A percentile compares a stretch with the other conserved stretches of the same genome.
phyloP scores from a whole-genome alignment of 495 filamentous ascomycete species.

The Parathielavia hyrcaniae region DNA sequence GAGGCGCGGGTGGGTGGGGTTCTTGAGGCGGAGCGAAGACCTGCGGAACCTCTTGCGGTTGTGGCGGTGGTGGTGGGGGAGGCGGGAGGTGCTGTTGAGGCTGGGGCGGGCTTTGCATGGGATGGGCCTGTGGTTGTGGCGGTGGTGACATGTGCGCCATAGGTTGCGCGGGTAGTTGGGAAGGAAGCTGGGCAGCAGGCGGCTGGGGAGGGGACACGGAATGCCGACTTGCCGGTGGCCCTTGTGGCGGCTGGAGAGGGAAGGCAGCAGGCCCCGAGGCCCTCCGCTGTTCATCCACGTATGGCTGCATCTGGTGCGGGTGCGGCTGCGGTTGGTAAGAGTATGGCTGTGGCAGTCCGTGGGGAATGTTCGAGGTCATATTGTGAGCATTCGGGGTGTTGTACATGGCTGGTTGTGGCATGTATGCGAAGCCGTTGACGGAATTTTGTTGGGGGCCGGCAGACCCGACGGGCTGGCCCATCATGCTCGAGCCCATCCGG shows the following conservation, averaged over 20 bases:
- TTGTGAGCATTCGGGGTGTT: slow-evolving; percentile 58
- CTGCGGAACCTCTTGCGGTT: slow-evolving; percentile 40
- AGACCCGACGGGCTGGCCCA: slow-evolving; percentile 52
- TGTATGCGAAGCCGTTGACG: slow-evolving; percentile 75
- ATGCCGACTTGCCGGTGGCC: slow-evolving; percentile 33
- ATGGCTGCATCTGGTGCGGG: slow-evolving; percentile 50
- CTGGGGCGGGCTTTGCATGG: slow-evolving; percentile 37
- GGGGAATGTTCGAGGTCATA: slow-evolving; percentile 43
- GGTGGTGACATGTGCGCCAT: slow-evolving; percentile 34
- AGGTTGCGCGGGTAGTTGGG: slow-evolving; percentile 35
- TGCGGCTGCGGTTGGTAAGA: slow-evolving; percentile 37
- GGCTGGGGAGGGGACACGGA: slow-evolving; percentile 38
- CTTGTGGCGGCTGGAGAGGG: slow-evolving; percentile 38
- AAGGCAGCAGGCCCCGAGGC: slow-evolving; percentile 55
- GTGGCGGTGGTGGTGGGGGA: slow-evolving; percentile 21
- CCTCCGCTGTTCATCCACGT: slow-evolving; percentile 61
- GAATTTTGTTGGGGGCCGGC: slow-evolving; percentile 53
- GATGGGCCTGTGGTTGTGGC: slow-evolving; percentile 37
- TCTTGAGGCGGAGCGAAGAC: slow-evolving; percentile 33
- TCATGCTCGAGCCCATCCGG: slow-evolving; percentile 65
- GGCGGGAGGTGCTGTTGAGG: slow-evolving; percentile 36
- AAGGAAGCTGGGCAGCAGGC: slow-evolving; percentile 33
- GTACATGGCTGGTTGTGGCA: slow-evolving; percentile 80
- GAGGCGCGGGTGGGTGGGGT: slow-evolving; percentile 38
- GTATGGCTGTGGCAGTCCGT: slow-evolving; percentile 46